Conservation (phyloP, 2,329 filamentous ascomycete genomes). For the Salinomyces thailandicus region DNA sequence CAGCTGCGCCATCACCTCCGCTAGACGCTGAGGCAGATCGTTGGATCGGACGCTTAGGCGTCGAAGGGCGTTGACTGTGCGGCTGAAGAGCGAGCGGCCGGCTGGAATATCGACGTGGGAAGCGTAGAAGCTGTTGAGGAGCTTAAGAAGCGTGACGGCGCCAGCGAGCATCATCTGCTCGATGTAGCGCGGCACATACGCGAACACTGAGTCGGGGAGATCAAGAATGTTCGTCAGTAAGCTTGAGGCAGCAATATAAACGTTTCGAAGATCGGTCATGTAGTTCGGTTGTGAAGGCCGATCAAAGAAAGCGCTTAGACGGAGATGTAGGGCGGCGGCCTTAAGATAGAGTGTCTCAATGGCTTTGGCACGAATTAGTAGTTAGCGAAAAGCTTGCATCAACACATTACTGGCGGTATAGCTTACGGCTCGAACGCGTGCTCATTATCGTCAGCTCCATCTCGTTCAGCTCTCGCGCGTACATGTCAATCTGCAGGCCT, state of each 20-base stretch:
- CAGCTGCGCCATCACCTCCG: slow-evolving; percentile 78
- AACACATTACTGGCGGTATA: too few relatives aligned
- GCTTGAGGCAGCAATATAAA: slow-evolving; percentile 60
- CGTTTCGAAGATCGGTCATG: slow-evolving; percentile 61
- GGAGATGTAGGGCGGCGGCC: slow-evolving; percentile 64
- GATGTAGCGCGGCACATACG: slow-evolving; percentile 62
- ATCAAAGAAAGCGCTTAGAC: slow-evolving; percentile 72
- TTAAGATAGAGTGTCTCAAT: slow-evolving; percentile 53
- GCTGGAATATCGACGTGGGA: slow-evolving; percentile 59
- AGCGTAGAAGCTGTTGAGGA: slow-evolving; percentile 66
- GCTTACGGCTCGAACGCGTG: slow-evolving; percentile 21
- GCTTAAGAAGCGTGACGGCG: slow-evolving; percentile 64
- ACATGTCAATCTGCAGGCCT: slow-evolving; percentile 28
- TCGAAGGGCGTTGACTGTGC: slow-evolving; percentile 59
- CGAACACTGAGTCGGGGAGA: slow-evolving; percentile 41
- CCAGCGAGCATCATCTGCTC: slow-evolving; percentile 80
- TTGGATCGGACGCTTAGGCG: slow-evolving; percentile 66
- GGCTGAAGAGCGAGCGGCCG: slow-evolving; percentile 58
- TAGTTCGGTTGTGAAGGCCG: slow-evolving; percentile 61
- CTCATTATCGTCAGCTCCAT: slow-evolving; percentile 27
- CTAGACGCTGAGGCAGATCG: slow-evolving; percentile 67
- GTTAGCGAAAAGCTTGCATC: too few relatives aligned
- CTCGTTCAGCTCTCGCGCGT: slow-evolving; percentile 27
- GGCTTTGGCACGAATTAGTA: slow-evolving; percentile 39
- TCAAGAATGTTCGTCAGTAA: slow-evolving; percentile 66